These are phyloP conservation scores for Starmerella kuoi DNA, from an alignment of 805 yeast genomes.

Conservation along the genomic window DNA sequence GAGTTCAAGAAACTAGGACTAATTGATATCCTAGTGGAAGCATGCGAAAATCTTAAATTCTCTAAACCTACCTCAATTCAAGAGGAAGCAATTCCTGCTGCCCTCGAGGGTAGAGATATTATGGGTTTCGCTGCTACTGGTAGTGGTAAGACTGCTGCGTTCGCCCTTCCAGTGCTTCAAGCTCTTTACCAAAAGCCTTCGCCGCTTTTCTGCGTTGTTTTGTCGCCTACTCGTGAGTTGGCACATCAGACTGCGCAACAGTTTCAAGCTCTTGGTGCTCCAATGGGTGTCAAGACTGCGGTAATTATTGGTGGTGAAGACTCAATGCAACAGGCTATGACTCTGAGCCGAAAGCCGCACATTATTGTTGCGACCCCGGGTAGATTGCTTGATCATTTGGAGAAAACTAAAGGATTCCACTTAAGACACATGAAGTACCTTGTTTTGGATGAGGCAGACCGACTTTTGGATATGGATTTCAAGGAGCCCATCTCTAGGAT, in stretches of 20 bases:
- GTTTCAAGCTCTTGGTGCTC: slow-evolving; percentile 81
- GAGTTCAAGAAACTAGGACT: slow-evolving; percentile 29
- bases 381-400: slow-evolving; percentile 76
- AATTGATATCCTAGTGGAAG: slow-evolving; percentile 45
- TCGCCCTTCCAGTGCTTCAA: slow-evolving; percentile 90
- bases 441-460: slow-evolving; percentile 95
- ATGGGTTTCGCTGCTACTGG: slow-evolving; percentile 97
- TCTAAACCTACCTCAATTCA: slow-evolving; percentile 89
- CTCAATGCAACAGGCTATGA: slow-evolving; percentile 94
- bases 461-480: slow-evolving; percentile 89
- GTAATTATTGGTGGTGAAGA: slow-evolving; percentile 97
- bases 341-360: slow-evolving; percentile 87
- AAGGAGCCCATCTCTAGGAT: slow-evolving; percentile 89
- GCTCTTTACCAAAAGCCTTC: slow-evolving; percentile 79
- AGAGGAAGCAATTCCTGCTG: slow-evolving; percentile 80
- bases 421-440: slow-evolving; percentile 64
- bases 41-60: slow-evolving; percentile 63
- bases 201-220: slow-evolving; percentile 77
- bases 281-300: slow-evolving; percentile 82
- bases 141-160: slow-evolving; percentile 96
- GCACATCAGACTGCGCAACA: slow-evolving; percentile 68
- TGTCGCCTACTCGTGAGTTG: slow-evolving; percentile 59
- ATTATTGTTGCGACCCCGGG: slow-evolving; percentile 94
- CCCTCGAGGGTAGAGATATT: slow-evolving; percentile 78
- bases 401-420: slow-evolving; percentile 80